Conservation (phyloP, 768 basidiomycete species). For the Mrakia frigida region DNA sequence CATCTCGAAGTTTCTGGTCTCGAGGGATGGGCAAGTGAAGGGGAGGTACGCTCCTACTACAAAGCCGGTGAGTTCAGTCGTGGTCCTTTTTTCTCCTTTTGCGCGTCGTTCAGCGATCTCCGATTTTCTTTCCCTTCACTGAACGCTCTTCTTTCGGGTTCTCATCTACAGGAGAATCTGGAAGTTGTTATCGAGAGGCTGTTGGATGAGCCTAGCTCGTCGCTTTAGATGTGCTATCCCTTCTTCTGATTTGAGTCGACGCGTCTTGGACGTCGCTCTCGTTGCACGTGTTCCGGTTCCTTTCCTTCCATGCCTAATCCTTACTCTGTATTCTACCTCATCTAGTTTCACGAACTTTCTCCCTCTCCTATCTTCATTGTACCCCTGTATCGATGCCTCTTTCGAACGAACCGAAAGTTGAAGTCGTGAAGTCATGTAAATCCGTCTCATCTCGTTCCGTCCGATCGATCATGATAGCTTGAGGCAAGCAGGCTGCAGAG, state of each 20-base stretch:
- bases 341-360: no score
- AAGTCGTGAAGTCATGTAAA: background rate
- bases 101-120: no score
- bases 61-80: slow-evolving; percentile 8
- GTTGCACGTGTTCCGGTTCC: no score
- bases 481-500: slow-evolving; percentile 27
- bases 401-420: background rate
- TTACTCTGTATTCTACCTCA: no score
- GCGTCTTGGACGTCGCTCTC: no score
- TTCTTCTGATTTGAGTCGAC: background rate
- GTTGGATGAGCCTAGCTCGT: background rate
- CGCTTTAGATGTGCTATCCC: background rate
- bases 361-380: no score
- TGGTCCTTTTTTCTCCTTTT: no score
- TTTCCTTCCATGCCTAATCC: no score
- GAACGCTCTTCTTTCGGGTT: no score
- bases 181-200: slow-evolving; percentile 6
- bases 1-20: background rate
- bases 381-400: background rate
- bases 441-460: background rate
- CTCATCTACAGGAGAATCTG: slow-evolving; percentile 1
- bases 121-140: background rate
- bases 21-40: slow-evolving; percentile 3
- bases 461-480: slow-evolving; percentile 8
- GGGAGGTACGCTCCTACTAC: slow-evolving; percentile 14